Conservation (phyloP, 306 rosid species). For the Dalbergia oliveri region DNA sequence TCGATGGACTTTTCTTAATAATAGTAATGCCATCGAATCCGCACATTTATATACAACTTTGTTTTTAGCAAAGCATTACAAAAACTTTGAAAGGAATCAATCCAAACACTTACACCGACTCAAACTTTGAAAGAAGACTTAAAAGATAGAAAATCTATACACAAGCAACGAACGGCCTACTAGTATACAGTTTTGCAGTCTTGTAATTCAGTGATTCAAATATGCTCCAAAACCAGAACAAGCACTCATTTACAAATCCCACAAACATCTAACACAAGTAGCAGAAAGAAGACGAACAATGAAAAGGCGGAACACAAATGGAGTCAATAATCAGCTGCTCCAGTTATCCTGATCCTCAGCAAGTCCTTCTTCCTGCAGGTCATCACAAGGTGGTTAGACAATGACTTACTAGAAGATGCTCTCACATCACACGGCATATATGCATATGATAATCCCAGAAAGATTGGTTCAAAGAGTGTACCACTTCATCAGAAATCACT, state of each 20-base stretch:
- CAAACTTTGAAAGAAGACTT: background rate
- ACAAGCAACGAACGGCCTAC: constrained; percentile 26
- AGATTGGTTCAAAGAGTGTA: constrained; percentile 44
- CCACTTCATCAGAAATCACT: constrained; percentile 59
- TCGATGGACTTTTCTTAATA: background rate
- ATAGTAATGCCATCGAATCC: background rate
- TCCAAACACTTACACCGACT: constrained; percentile 26
- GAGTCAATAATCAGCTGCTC: constrained; percentile 67
- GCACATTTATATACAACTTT: constrained; percentile 19
- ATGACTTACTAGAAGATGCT: constrained; percentile 17
- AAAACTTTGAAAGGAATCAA: constrained; percentile 33
- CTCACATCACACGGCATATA: background rate
- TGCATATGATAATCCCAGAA: constrained; percentile 11
- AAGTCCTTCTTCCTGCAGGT: constrained; percentile 67
- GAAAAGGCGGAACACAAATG: background rate
- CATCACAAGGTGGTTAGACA: constrained; percentile 52
- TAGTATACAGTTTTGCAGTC: constrained; percentile 36
- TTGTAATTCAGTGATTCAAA: constrained; percentile 12
- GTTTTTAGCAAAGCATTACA: constrained; percentile 5
- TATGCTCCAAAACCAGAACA: constrained; percentile 36
- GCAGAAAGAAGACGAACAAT: background rate
- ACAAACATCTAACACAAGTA: constrained; percentile 31
- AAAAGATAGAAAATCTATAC: background rate
- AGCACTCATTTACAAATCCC: constrained; percentile 39
- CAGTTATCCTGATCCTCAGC: constrained; percentile 76